A percentile compares a stretch with the other conserved stretches of the same genome.
phyloP scores from a whole-genome alignment of 208 protist species.

The Naegleria gruberi region DNA sequence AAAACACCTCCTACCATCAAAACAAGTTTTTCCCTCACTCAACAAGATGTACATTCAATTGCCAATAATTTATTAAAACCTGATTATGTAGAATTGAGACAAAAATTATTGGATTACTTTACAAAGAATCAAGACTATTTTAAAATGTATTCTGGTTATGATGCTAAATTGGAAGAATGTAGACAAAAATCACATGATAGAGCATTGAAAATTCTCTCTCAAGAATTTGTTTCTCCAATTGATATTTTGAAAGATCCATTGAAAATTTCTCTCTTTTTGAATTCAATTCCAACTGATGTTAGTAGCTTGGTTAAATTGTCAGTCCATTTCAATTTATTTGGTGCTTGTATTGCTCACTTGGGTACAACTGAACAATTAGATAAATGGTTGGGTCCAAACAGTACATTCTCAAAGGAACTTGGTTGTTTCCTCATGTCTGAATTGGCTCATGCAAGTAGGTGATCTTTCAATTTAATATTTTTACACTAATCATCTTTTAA shows the following conservation, averaged over 20 bases:
- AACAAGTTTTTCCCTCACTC: background rate
- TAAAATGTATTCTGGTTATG: background rate
- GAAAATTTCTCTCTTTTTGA: background rate
- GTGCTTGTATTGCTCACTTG: conserved; percentile 56
- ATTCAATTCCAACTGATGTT: background rate
- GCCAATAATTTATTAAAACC: background rate
- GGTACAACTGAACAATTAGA: conserved; percentile 53
- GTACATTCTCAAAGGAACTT: conserved; percentile 32
- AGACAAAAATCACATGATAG: background rate
- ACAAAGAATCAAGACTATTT: background rate
- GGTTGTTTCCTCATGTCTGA: conserved; percentile 42
- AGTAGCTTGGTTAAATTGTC: background rate
- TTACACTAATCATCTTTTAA: too few species aligned
- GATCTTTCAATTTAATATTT: too few species aligned
- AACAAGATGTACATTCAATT: background rate
- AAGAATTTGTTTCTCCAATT: background rate
- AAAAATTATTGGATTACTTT: background rate
- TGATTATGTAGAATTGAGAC: background rate
- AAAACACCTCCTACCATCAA: too few species aligned
- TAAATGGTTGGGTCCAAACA: conserved; percentile 45
- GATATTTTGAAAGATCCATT: background rate
- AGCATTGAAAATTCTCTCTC: background rate
- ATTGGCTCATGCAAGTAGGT: conserved; percentile 40
- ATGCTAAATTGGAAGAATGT: background rate
- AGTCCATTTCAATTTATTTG: conserved; percentile 41